Evolutionary conservation across 2,329 filamentous ascomycete genomes (phyloP), one percentile per base, ranked within the genome.

Genomic region (Trichothecium sympodiale): DNA sequence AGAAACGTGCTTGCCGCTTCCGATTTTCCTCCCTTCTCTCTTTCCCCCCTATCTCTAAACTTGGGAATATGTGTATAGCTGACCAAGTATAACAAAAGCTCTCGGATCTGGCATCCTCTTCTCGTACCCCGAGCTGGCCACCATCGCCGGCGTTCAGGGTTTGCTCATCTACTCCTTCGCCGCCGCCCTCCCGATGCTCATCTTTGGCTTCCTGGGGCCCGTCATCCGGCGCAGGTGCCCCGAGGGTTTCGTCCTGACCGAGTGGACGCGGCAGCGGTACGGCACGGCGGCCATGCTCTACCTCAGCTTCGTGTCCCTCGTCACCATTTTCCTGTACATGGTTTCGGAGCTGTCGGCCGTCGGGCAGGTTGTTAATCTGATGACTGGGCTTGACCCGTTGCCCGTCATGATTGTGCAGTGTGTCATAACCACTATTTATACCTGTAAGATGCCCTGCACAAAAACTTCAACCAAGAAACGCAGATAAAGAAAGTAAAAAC

Each of bases 1-100:
- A 80, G 84, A 83, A 89, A 88, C 72, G 84, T 89, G 83, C 82
- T n/a, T 88, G 83, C 83, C 83, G 83, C 83, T 85, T 25, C 76
- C 65, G 59, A 56, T 33, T 25, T 53, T 48, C 50, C 55, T 51
- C 48, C 46, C 48, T 41, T 43, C 41, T 38, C 35, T 44, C 31
- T 43, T 46, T 46, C 43, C 37, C 38, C 41, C 44, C 43, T 47
- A 46, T 37, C 44, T 43, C 37, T 49, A 47, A 43, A n/a, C 18
- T 15, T 33, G 27, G 36, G 23, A 34, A 15, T 20, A 40, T 34
- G 23, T 42, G 38, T 44, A 36, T 41, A 46, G 60, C 66, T 72
- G 59, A 73, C 57, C 54, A 50, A 47, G 27, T 38, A 18, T 6
- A 25, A 25, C 6, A 53, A 48, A 57, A 91, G 84, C 79, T 47